Evolutionary conservation across 2,329 filamentous ascomycete species (phyloP).

Genomic region (Pseudocercospora fuligena): DNA sequence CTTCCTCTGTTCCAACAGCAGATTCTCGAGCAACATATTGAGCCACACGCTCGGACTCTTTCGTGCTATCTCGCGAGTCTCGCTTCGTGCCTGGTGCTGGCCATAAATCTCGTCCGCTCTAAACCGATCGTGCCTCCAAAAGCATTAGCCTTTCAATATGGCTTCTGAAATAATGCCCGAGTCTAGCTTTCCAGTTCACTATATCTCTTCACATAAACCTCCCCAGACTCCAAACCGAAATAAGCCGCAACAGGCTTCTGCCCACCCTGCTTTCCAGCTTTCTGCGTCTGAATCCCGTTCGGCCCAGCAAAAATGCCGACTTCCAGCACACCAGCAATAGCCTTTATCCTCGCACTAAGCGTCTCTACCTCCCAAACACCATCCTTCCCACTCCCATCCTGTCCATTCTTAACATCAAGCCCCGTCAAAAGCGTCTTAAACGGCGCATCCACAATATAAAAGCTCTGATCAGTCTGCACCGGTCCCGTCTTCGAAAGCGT

Average conservation of each 20-base stretch:
- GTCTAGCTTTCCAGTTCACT: conserved; percentile 17
- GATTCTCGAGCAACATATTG: background rate
- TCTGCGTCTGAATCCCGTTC: conserved; percentile 72
- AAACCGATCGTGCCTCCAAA: background rate
- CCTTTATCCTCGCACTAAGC: conserved; percentile 75
- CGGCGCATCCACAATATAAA: conserved; percentile 90
- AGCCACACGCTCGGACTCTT: no score
- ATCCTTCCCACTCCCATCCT: conserved; percentile 51
- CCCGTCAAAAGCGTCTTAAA: conserved; percentile 73
- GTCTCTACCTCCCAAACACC: conserved; percentile 80
- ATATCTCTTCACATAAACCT: conserved; percentile 43
- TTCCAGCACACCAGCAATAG: conserved; percentile 84
- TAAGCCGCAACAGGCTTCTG: conserved; percentile 94
- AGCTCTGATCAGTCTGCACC: conserved; percentile 82
- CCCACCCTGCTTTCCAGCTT: conserved; percentile 66
- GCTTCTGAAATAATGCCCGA: background rate
- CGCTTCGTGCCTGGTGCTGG: background rate
- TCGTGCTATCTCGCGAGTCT: no score
- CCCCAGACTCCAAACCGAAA: conserved; percentile 79
- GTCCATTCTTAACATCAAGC: conserved; percentile 53
- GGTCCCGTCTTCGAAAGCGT: conserved; percentile 79
- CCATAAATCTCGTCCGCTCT: background rate
- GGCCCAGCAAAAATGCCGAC: conserved; percentile 87
- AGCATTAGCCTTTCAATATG: background rate
- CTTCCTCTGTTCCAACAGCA: background rate